A percentile compares a stretch with the other conserved stretches of the same genome.
Evolutionary conservation across 164 flowering plant genomes (phyloP).

Genomic region (Stephania cephalantha): DNA sequence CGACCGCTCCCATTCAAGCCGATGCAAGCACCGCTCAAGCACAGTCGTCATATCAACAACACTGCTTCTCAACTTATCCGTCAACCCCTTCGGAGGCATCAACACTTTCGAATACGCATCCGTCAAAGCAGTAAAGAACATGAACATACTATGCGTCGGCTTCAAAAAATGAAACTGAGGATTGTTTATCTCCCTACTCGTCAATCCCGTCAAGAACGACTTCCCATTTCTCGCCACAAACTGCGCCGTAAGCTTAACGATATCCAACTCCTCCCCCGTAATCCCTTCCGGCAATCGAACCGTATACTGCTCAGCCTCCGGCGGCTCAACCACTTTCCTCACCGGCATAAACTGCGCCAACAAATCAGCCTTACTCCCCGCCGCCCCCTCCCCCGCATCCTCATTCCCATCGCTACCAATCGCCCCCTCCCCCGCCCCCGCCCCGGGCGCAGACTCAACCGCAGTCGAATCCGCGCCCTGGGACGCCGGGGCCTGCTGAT

Average conservation of each 20-base stretch:
- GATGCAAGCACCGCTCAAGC: slow-evolving; percentile 82
- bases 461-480: slow-evolving; percentile 38
- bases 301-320: slow-evolving; percentile 91
- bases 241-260: slow-evolving; percentile 94
- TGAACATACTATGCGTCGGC: slow-evolving; percentile 98
- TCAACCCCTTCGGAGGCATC: slow-evolving; percentile 90
- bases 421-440: slow-evolving; percentile 20
- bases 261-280: slow-evolving; percentile 93
- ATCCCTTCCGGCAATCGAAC: slow-evolving; percentile 97
- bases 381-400: slow-evolving; percentile 21
- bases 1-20: slow-evolving; percentile 93
- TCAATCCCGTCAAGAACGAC: slow-evolving; percentile 78
- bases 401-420: slow-evolving; percentile 7
- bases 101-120: slow-evolving; percentile 93
- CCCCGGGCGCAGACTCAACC: slow-evolving; percentile 26
- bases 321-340: slow-evolving; percentile 77
- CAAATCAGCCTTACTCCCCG: slow-evolving; percentile 44
- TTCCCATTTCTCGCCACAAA: slow-evolving; percentile 98
- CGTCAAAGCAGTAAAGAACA: slow-evolving; percentile 84
- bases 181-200: slow-evolving; percentile 81
- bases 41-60: slow-evolving; percentile 79
- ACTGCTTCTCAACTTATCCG: slow-evolving; percentile 72
- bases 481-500: slow-evolving; percentile 28
- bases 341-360: slow-evolving; percentile 60
- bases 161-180: slow-evolving; percentile 92